phyloP scores from a whole-genome alignment of 164 flowering plant species.

The Euptelea pleiosperma region DNA sequence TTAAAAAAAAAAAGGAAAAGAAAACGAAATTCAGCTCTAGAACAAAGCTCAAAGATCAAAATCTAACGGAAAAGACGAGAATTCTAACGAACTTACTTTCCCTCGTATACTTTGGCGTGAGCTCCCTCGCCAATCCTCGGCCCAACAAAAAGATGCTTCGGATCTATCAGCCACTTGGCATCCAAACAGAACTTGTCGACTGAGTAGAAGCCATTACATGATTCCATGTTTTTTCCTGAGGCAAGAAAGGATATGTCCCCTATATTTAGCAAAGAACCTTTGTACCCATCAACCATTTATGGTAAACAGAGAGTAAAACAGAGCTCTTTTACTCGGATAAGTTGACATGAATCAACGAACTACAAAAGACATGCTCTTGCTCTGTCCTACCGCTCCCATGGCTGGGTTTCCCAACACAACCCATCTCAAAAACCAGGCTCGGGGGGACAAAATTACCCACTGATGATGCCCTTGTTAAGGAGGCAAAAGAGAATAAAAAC shows the following conservation, averaged over 20 bases:
- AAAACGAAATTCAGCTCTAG: neutral
- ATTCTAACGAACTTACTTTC: conserved; percentile 67
- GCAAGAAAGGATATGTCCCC: conserved; percentile 13
- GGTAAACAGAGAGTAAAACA: conserved; percentile 9
- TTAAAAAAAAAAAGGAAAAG: neutral
- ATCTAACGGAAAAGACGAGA: neutral
- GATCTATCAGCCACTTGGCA: conserved; percentile 81
- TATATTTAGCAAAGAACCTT: conserved; percentile 13
- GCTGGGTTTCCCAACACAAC: conserved; percentile 20
- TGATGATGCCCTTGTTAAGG: conserved; percentile 14
- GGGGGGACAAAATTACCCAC: conserved; percentile 11
- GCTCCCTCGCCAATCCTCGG: conserved; percentile 96
- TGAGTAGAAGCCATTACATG: conserved; percentile 39
- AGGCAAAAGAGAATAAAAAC: conserved; percentile 23
- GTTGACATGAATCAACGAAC: conserved; percentile 14
- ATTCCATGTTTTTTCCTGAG: conserved; percentile 29
- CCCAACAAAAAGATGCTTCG: conserved; percentile 84
- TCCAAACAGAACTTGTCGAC: conserved; percentile 48
- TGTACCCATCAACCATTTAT: conserved; percentile 19
- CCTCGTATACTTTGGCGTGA: conserved; percentile 96
- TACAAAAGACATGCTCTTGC: conserved; percentile 22
- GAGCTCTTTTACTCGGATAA: neutral
- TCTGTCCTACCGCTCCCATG: conserved; percentile 16
- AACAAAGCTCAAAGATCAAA: neutral
- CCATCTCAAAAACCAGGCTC: conserved; percentile 22